Percentiles rank a stretch among this genome's conserved stretches.
phyloP scores from a whole-genome alignment of 192 early-diverging fungal species.

The Kappamyces sp. region DNA sequence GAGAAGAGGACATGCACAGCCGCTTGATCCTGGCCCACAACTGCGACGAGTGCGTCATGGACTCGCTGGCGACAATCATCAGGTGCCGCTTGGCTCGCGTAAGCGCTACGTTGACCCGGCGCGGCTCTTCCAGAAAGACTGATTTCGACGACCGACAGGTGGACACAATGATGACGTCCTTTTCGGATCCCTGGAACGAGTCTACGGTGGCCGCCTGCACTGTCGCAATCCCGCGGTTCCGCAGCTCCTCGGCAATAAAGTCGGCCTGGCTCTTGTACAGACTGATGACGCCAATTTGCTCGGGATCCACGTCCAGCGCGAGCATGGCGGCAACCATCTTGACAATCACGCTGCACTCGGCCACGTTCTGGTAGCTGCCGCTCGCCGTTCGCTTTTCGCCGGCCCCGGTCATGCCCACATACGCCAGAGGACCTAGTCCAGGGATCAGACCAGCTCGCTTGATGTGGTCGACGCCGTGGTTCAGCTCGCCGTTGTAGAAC shows the following conservation, averaged over 20 bases:
- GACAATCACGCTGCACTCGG: conserved; percentile 44
- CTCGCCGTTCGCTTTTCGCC: conserved; percentile 39
- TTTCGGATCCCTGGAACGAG: conserved; percentile 75
- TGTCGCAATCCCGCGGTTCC: conserved; percentile 24
- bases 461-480: conserved; percentile 32
- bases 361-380: conserved; percentile 52
- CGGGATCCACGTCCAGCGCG: conserved; percentile 34
- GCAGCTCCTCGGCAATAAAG: conserved; percentile 24
- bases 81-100: conserved; percentile 59
- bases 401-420: conserved; percentile 50
- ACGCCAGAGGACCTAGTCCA: conserved; percentile 47
- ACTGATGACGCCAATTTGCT: conserved; percentile 62
- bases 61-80: not conserved
- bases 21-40: no score
- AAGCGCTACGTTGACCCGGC: conserved; percentile 69
- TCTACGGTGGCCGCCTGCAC: conserved; percentile 63
- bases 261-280: conserved; percentile 65
- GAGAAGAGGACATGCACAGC: no score
- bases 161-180: conserved; percentile 65
- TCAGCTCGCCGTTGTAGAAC: conserved; percentile 54
- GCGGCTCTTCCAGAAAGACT: conserved; percentile 61
- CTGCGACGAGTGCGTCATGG: no score
- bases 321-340: conserved; percentile 3
- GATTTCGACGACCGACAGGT: conserved; percentile 51
- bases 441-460: conserved; percentile 38